Base-by-base conservation (phyloP, 495 filamentous ascomycete species). In the Xylaria cubensis region DNA sequence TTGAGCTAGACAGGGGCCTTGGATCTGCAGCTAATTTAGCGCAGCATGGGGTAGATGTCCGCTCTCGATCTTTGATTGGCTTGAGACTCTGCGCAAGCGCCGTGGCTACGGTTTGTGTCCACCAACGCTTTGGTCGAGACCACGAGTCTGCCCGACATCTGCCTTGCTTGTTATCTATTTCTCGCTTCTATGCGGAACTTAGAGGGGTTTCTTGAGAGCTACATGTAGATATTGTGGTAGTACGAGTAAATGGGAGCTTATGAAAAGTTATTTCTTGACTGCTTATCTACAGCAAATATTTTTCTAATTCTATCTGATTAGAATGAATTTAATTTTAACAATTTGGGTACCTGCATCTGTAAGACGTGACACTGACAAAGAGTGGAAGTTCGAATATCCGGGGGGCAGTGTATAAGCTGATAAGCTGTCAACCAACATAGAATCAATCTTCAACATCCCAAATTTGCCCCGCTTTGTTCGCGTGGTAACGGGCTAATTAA, bases 1-100 rank as follows among this genome's bases (percentile, higher is more conserved):
- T 59, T 21, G 1, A 46, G 55, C 67, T 62, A 55, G 67, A 69
- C 53, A 62, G 46, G 66, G 51, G 51, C 41, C 15, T 24, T 8
- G n/a, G 59, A 71, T 71, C 69, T 65, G 62, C 62, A 71, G 69
- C 61, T 66, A 66, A 51, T 9, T 39, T 71, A 65, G 70, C 70
- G 32, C 5, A 50, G 44, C 69, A 65, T 65, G 48, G 67, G 67
- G 41, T 46, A n/a, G 12, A 21, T 42, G 26, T 19, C 5, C 9
- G 8, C n/a, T 12, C 13, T 29, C 2, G 34, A 10, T 15, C 4
- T 46, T 19, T 67, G 39, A 67, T 72, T 72, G 70, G 70, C 41
- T 42, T 10, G 0, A 24, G n/a, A n/a, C 53, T 48, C 62, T 58
- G 42, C 70, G 70, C 70, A 72, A 72, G 70, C 70, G 70, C 70